Evolutionary conservation across 2,329 filamentous ascomycete species (phyloP).

Genomic region (Penicillium decumbens): DNA sequence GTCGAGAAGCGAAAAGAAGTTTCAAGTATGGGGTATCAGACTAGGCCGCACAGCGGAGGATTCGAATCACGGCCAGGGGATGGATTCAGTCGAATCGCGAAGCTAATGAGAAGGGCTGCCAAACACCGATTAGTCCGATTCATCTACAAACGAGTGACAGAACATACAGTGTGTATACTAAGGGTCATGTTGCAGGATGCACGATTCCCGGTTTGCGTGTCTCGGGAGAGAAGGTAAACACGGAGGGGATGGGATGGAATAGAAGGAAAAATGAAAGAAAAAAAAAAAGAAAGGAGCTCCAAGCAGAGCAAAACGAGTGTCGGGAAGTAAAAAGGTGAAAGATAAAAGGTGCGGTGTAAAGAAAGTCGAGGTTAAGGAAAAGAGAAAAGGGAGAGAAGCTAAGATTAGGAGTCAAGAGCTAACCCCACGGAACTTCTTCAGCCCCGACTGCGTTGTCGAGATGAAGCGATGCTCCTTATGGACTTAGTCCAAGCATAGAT

Average conservation of each 20-base stretch:
- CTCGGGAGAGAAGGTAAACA: slow-evolving; percentile 7
- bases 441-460: not conserved
- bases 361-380: slow-evolving; percentile 1
- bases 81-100: slow-evolving; percentile 15
- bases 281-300: not conserved
- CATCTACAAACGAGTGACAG: slow-evolving; percentile 6
- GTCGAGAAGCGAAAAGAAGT: slow-evolving; percentile 15
- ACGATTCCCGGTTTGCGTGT: slow-evolving; percentile 15
- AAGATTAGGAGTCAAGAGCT: slow-evolving; percentile 9
- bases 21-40: slow-evolving; percentile 4
- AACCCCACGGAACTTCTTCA: slow-evolving; percentile 1
- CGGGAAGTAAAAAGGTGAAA: not conserved
- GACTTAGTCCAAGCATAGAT: not conserved
- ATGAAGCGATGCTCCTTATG: not conserved
- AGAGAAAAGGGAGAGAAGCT: slow-evolving; percentile 4
- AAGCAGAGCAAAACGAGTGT: slow-evolving; percentile 1
- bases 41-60: slow-evolving; percentile 13
- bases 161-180: slow-evolving; percentile 13
- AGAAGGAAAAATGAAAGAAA: not conserved
- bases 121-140: slow-evolving; percentile 16
- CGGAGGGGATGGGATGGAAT: not conserved
- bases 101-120: slow-evolving; percentile 14
- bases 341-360: not conserved
- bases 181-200: slow-evolving; percentile 18
- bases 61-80: slow-evolving; percentile 18